These are phyloP conservation scores for Claviceps maximensis DNA, from an alignment of 2,329 filamentous ascomycete species.

Conservation along the genomic window DNA sequence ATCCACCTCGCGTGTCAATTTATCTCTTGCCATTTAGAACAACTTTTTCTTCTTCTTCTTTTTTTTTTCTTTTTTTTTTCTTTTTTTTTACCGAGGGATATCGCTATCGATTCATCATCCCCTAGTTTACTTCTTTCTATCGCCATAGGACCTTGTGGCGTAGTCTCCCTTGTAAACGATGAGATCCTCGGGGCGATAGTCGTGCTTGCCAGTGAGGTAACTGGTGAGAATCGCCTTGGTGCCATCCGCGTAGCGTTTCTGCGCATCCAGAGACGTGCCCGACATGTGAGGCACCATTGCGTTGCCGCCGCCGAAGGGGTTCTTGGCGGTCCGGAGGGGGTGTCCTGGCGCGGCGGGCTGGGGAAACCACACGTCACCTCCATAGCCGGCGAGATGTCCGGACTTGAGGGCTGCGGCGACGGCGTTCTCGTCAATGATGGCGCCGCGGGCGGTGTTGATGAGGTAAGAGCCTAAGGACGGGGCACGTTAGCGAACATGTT, in stretches of 20 bases:
- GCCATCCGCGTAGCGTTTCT: slow-evolving; percentile 79
- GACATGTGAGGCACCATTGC: slow-evolving; percentile 99
- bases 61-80: background rate
- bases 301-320: slow-evolving; percentile 92
- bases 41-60: background rate
- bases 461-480: slow-evolving; percentile 64
- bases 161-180: slow-evolving; percentile 87
- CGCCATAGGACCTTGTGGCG: slow-evolving; percentile 85
- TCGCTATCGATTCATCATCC: too few relatives aligned
- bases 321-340: slow-evolving; percentile 81
- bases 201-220: slow-evolving; percentile 76
- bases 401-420: slow-evolving; percentile 86
- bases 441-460: slow-evolving; percentile 95
- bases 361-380: slow-evolving; percentile 89
- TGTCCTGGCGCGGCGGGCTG: slow-evolving; percentile 93
- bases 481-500: too few relatives aligned
- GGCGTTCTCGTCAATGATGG: slow-evolving; percentile 98
- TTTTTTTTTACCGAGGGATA: background rate
- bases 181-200: slow-evolving; percentile 82
- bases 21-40: background rate
- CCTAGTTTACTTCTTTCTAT: slow-evolving; percentile 35
- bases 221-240: slow-evolving; percentile 82
- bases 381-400: slow-evolving; percentile 84
- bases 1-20: too few relatives aligned
- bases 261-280: slow-evolving; percentile 94